Base-by-base conservation (phyloP, 1,139 yeast genomes). In the Wickerhamomyces sp. region DNA sequence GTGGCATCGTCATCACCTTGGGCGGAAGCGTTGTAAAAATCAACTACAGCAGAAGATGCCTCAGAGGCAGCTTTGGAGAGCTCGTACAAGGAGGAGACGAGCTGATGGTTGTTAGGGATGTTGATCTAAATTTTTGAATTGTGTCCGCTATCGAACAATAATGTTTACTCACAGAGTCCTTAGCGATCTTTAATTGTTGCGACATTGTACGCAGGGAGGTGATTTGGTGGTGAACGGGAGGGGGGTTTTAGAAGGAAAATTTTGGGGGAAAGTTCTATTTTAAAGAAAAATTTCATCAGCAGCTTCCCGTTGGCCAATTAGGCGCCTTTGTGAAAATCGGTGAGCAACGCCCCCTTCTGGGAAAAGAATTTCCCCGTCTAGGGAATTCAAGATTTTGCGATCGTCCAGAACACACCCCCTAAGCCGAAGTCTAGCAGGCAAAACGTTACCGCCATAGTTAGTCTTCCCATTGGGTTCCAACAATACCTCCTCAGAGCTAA, bases 11-110 rank as follows among this genome's bases (percentile, higher is more conserved):
- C 62, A 32, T 58, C 61, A 23, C 58, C 59, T 18, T 37, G 37
- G 20, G 62, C 54, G 16, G 75, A 62, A 18, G 70, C 66, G 51
- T 78, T 78, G 68, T 79, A 82, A 59, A 82, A 83, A 52, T 78
- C 79, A 41, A 84, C 75, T 24, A 89, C 76, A 23, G 91, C 88
- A 29, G 77, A 65, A 27, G 93, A 86, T 31, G 91, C 85, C 38
- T 82, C 88, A 45, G 72, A 76, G 30, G 95, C 89, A 16, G 89
- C 85, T 54, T 79, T 83, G 35, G 93, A 78, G 41, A 86, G 72
- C 56, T 82, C 88, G 52, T 80, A 81, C 41, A 86, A 72, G 6
- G 94, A 75, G 28, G 93, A 74, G 43, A 86, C 88, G 32, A 85
- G 70, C 60, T 78, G 40, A 22, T 27, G 31, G 16, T 19, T n/a